Evolutionary conservation across 2,329 filamentous ascomycete genomes (phyloP).

Genomic region (Diaporthe aspalathi): DNA sequence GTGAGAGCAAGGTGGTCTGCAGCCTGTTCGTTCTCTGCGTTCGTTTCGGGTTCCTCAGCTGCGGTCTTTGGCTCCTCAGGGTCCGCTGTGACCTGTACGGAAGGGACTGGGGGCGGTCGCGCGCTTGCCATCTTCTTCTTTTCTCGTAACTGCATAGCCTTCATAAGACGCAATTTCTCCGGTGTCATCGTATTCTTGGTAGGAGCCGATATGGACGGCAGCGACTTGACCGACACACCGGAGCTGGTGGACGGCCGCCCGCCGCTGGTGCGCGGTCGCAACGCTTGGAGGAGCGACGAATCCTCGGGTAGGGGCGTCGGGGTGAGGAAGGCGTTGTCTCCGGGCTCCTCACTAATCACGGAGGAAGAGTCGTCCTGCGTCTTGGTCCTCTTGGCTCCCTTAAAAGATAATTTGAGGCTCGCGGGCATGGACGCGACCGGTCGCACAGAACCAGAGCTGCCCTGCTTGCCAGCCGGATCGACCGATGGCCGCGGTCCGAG

Average conservation of each 20-base stretch:
- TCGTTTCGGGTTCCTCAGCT: slow-evolving; percentile 40
- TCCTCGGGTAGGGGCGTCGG: slow-evolving; percentile 52
- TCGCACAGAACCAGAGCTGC: slow-evolving; percentile 71
- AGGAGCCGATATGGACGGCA: slow-evolving; percentile 48
- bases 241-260: slow-evolving; percentile 57
- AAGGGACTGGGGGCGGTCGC: slow-evolving; percentile 44
- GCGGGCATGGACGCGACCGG: slow-evolving; percentile 84
- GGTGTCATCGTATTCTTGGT: slow-evolving; percentile 73
- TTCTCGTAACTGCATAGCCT: slow-evolving; percentile 89
- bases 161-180: slow-evolving; percentile 93
- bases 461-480: slow-evolving; percentile 70
- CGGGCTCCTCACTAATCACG: slow-evolving; percentile 48
- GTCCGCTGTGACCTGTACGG: slow-evolving; percentile 42
- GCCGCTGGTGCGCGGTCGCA: slow-evolving; percentile 50
- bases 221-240: slow-evolving; percentile 55
- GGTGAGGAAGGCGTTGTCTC: slow-evolving; percentile 52
- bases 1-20: slow-evolving; percentile 52
- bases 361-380: slow-evolving; percentile 51
- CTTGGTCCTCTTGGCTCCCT: slow-evolving; percentile 65
- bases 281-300: slow-evolving; percentile 45
- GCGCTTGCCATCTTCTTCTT: slow-evolving; percentile 71
- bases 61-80: slow-evolving; percentile 52
- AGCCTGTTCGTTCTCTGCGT: slow-evolving; percentile 43
- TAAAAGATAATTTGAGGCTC: slow-evolving; percentile 78
- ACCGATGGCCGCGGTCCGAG: slow-evolving; percentile 85